phyloP scores from a whole-genome alignment of 768 basidiomycete species.

The Chalciporus piperatus region DNA sequence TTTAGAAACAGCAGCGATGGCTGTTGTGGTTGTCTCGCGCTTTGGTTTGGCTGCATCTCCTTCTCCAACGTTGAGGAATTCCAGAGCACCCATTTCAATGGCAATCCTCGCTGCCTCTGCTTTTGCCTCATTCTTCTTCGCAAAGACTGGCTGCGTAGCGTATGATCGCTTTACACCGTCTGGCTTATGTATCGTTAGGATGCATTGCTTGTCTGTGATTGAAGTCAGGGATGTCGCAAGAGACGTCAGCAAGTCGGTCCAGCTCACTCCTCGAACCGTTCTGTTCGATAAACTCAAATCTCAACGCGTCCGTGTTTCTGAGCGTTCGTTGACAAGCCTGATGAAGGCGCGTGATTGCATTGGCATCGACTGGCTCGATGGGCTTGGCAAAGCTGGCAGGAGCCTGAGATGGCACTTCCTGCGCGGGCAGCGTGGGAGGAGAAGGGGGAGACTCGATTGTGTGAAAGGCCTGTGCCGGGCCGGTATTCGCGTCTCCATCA shows the following conservation, averaged over 20 bases:
- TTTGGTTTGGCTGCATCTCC: constrained; percentile 35
- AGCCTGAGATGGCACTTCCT: constrained; percentile 1
- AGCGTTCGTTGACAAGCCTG: constrained; percentile 42
- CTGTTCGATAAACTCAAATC: constrained; percentile 49
- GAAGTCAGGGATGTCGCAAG: constrained; percentile 2
- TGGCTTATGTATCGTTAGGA: constrained; percentile 57
- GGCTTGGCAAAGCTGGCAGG: background rate
- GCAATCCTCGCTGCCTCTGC: constrained; percentile 50
- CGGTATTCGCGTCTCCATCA: background rate
- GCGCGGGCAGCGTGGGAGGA: background rate
- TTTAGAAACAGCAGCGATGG: constrained; percentile 2
- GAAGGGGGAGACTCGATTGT: background rate
- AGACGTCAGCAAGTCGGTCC: too few relatives aligned
- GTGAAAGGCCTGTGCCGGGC: background rate
- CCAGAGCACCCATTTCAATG: constrained; percentile 56
- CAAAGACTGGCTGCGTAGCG: constrained; percentile 44
- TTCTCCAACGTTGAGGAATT: constrained; percentile 53
- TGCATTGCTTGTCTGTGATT: constrained; percentile 53
- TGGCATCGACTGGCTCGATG: constrained; percentile 9
- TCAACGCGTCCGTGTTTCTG: constrained; percentile 40
- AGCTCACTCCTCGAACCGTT: constrained; percentile 35
- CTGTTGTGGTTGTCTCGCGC: constrained; percentile 29
- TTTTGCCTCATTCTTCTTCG: constrained; percentile 53
- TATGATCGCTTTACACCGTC: constrained; percentile 52
- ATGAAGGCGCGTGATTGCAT: constrained; percentile 37